Percentiles rank a stretch among this genome's conserved stretches.
These are phyloP conservation scores for Elsinoe arachidis DNA, from an alignment of 2,329 filamentous ascomycete genomes.

Conservation along the genomic window DNA sequence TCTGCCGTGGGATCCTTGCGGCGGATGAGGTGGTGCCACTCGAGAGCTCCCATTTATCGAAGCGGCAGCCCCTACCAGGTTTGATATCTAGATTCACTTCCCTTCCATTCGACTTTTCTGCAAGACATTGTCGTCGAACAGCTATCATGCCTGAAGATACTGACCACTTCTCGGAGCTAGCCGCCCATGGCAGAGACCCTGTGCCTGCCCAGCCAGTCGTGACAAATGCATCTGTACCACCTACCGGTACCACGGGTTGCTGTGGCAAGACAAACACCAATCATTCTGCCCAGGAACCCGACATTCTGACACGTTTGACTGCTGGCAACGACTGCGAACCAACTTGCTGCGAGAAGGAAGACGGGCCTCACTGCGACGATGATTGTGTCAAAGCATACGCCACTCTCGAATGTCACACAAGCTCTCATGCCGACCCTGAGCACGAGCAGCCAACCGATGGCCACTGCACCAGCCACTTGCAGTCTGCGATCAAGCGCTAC, in stretches of 20 bases:
- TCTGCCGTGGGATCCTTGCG: no score
- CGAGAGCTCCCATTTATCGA: no score
- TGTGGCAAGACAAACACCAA: slow-evolving; percentile 1
- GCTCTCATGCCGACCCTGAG: neutral
- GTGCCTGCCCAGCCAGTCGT: neutral
- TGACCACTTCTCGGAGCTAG: neutral
- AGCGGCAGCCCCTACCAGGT: no score
- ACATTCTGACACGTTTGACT: neutral
- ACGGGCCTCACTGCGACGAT: slow-evolving; percentile 8
- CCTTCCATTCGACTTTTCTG: no score
- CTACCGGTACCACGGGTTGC: neutral
- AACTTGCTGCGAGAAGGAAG: slow-evolving; percentile 10
- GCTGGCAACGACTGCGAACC: slow-evolving; percentile 7
- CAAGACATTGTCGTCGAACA: no score
- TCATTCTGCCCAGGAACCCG: neutral
- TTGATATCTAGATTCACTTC: no score
- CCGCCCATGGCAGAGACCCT: neutral
- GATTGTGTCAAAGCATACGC: slow-evolving; percentile 11
- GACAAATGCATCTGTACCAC: slow-evolving; percentile 8
- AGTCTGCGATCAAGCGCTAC: slow-evolving; percentile 4
- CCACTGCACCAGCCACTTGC: slow-evolving; percentile 1
- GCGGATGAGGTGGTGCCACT: no score
- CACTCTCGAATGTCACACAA: slow-evolving; percentile 6
- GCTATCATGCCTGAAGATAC: neutral
- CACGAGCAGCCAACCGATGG: slow-evolving; percentile 9